A percentile compares a stretch with the other conserved stretches of the same genome.
Conservation (phyloP, 352 stramenopile genomes). For the Globisporangium irregulare region DNA sequence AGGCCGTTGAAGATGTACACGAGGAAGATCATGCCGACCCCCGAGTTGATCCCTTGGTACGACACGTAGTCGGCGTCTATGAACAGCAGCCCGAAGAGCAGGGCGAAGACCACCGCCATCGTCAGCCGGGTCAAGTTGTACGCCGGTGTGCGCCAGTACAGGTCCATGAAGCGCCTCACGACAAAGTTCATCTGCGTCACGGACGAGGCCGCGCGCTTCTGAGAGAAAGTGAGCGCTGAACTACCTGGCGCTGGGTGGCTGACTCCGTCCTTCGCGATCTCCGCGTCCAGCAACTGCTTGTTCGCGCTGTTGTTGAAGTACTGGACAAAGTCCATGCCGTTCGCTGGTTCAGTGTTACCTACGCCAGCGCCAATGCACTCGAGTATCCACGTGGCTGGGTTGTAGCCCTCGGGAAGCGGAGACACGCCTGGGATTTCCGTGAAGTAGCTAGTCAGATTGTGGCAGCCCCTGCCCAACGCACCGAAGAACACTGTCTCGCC, state of each 20-base stretch:
- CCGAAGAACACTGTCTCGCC: constrained; percentile 35
- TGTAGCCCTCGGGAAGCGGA: constrained; percentile 31
- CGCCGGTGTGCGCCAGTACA: constrained; percentile 85
- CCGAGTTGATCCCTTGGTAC: constrained; percentile 49
- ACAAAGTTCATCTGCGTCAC: constrained; percentile 8
- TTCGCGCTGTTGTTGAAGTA: background rate
- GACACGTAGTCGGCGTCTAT: constrained; percentile 36
- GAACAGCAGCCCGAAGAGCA: constrained; percentile 46
- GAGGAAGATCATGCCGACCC: constrained; percentile 44
- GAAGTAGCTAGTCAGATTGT: background rate
- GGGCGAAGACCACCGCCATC: constrained; percentile 28
- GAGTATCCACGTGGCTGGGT: constrained; percentile 23
- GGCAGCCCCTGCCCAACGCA: background rate
- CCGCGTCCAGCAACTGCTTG: background rate
- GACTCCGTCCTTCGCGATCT: background rate
- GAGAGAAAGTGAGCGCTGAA: background rate
- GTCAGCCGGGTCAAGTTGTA: constrained; percentile 83
- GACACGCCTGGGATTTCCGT: background rate
- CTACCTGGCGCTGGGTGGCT: background rate
- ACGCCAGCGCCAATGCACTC: constrained; percentile 29
- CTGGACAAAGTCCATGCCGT: background rate
- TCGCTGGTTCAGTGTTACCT: background rate
- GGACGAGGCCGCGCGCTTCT: constrained; percentile 3
- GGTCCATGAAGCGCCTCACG: constrained; percentile 31
- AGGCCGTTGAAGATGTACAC: constrained; percentile 3